phyloP scores from a whole-genome alignment of 345 rosid genomes.

The Punica granatum region DNA sequence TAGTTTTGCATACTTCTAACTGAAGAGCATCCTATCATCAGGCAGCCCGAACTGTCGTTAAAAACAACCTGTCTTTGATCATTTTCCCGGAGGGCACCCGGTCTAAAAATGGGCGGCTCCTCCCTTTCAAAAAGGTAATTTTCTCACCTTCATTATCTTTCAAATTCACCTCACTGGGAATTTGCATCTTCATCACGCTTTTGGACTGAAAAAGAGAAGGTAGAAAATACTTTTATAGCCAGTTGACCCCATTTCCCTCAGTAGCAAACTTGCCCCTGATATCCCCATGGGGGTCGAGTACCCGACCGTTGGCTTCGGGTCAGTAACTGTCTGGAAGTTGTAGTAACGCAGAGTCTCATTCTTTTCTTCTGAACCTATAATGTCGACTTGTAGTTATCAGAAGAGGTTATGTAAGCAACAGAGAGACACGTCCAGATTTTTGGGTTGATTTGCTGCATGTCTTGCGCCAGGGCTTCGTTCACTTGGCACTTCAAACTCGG shows the following conservation, averaged over 20 bases:
- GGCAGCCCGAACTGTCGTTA: slow-evolving; percentile 18
- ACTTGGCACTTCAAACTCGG: slow-evolving; percentile 44
- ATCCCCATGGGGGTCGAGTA: too few species aligned
- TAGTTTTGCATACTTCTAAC: background rate
- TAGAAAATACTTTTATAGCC: too few species aligned
- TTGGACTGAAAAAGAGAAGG: background rate
- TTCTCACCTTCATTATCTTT: background rate
- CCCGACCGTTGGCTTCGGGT: too few species aligned
- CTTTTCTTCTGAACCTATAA: too few species aligned
- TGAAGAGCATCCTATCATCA: background rate
- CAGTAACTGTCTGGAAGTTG: background rate
- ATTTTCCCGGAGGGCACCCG: slow-evolving; percentile 61
- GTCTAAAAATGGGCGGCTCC: slow-evolving; percentile 41
- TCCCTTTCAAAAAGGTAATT: slow-evolving; percentile 46
- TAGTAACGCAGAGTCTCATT: too few species aligned
- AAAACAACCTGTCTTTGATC: slow-evolving; percentile 34
- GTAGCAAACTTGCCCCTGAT: too few species aligned
- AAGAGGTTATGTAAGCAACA: background rate
- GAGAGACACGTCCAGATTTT: background rate
- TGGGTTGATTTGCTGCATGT: background rate
- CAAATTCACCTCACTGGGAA: background rate
- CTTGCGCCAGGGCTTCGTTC: slow-evolving; percentile 45
- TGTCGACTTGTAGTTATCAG: too few species aligned
- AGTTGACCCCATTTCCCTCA: too few species aligned
- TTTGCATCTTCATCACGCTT: background rate